Evolutionary conservation across 2,329 filamentous ascomycete genomes (phyloP).

Genomic region (Immersiporthe knoxdaviesiana): DNA sequence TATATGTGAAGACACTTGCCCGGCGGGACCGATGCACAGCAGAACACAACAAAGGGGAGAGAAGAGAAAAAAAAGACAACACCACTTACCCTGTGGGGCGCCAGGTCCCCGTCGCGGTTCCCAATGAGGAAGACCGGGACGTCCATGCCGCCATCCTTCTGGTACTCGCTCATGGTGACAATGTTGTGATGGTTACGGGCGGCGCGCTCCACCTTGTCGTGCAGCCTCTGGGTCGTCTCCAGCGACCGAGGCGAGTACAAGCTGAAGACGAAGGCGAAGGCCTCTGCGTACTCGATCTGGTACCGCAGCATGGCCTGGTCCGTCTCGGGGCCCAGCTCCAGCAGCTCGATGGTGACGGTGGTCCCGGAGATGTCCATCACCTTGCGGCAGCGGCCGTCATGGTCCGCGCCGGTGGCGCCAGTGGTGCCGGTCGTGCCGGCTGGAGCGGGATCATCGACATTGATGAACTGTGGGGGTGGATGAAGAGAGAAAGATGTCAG

Average conservation of each 20-base stretch:
- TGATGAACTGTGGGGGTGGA: constrained; percentile 25
- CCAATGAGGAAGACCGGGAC: constrained; percentile 30
- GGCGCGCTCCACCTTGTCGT: constrained; percentile 24
- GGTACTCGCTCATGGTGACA: constrained; percentile 29
- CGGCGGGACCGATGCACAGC: neutral
- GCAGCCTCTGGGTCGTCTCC: constrained; percentile 27
- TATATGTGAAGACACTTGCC: neutral
- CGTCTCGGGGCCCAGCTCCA: constrained; percentile 28
- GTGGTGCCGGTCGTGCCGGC: neutral
- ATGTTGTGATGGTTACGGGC: constrained; percentile 31
- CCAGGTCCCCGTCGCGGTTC: constrained; percentile 28
- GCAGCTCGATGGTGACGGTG: constrained; percentile 24
- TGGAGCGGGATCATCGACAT: constrained; percentile 22
- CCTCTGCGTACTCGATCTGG: constrained; percentile 30
- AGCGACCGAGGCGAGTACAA: constrained; percentile 29
- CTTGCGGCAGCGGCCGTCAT: constrained; percentile 28
- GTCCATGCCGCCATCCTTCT: constrained; percentile 23
- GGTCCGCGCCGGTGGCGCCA: constrained; percentile 14
- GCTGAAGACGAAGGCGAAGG: constrained; percentile 30
- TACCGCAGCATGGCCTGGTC: constrained; percentile 30
- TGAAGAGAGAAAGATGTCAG: constrained; percentile 1
- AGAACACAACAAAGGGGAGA: neutral
- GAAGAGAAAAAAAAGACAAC: neutral
- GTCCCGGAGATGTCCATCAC: constrained; percentile 30
- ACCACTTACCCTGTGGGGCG: constrained; percentile 29